These are phyloP conservation scores for Monosporascus cannonballus DNA, from an alignment of 2,329 filamentous ascomycete species.

Conservation along the genomic window DNA sequence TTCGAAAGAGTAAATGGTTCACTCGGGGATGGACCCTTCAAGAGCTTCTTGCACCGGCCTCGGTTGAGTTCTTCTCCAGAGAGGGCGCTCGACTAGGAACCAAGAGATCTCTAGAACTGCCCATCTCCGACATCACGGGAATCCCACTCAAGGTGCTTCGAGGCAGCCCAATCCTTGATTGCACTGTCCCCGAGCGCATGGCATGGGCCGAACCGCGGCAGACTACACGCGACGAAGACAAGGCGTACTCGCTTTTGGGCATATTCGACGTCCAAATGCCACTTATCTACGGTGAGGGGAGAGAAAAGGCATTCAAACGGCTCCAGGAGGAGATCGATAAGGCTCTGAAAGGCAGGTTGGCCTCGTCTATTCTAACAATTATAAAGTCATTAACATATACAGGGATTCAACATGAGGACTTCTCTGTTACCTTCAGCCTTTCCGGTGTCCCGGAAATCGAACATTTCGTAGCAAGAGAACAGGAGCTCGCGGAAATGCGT, in stretches of 20 bases:
- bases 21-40: too few species aligned
- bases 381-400: slow-evolving; percentile 7
- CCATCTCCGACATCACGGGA: neutral
- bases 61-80: too few species aligned
- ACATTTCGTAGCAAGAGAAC: slow-evolving; percentile 25
- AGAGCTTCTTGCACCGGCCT: too few species aligned
- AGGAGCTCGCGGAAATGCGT: slow-evolving; percentile 25
- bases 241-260: slow-evolving; percentile 1
- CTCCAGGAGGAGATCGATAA: slow-evolving; percentile 10
- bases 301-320: slow-evolving; percentile 7
- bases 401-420: slow-evolving; percentile 18
- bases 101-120: neutral
- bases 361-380: neutral
- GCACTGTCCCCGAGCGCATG: neutral
- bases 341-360: slow-evolving; percentile 5
- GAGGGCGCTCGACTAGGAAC: neutral
- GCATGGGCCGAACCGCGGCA: neutral
- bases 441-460: slow-evolving; percentile 17
- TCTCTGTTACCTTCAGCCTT: slow-evolving; percentile 23
- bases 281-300: slow-evolving; percentile 3
- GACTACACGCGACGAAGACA: neutral
- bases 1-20: too few species aligned
- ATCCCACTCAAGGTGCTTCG: neutral
- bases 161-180: neutral
- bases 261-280: slow-evolving; percentile 9